These are phyloP conservation scores for Stemphylium vesicarium DNA, from an alignment of 2,329 filamentous ascomycete genomes.

Conservation along the genomic window DNA sequence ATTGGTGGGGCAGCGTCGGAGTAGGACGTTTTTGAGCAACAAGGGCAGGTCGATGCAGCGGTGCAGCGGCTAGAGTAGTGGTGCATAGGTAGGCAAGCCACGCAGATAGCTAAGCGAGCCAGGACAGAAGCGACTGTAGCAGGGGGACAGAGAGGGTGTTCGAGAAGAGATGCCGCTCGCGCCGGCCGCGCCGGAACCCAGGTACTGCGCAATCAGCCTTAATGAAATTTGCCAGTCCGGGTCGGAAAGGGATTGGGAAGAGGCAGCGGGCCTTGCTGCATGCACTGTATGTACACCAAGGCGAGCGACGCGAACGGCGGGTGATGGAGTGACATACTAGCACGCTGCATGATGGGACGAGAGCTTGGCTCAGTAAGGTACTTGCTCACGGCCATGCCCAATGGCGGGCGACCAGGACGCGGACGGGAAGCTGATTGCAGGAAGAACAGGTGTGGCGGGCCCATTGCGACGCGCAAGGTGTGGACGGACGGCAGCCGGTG, in stretches of 20 bases:
- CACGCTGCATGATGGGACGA: constrained; percentile 16
- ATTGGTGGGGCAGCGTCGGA: background rate
- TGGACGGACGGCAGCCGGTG: background rate
- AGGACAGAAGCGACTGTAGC: constrained; percentile 5
- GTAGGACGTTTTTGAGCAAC: background rate
- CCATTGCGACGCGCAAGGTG: background rate
- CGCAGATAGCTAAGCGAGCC: background rate
- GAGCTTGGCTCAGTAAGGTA: constrained; percentile 11
- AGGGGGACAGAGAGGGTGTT: constrained; percentile 10
- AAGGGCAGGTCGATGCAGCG: constrained; percentile 1
- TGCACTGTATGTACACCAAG: constrained; percentile 18
- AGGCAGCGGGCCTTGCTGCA: background rate
- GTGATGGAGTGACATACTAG: constrained; percentile 13
- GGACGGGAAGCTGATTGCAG: constrained; percentile 26
- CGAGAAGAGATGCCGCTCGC: constrained; percentile 14
- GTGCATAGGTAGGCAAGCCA: constrained; percentile 8
- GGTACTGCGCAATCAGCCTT: constrained; percentile 28
- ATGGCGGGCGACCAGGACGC: constrained; percentile 4
- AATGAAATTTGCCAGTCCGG: constrained; percentile 15
- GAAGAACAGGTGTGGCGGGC: constrained; percentile 15
- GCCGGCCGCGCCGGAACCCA: constrained; percentile 19
- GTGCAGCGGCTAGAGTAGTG: constrained; percentile 3
- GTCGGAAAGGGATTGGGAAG: constrained; percentile 15
- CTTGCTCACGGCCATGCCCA: constrained; percentile 12
- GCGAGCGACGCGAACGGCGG: constrained; percentile 6